Conservation (phyloP, 352 stramenopile genomes). For the Phytophthora europaea region DNA sequence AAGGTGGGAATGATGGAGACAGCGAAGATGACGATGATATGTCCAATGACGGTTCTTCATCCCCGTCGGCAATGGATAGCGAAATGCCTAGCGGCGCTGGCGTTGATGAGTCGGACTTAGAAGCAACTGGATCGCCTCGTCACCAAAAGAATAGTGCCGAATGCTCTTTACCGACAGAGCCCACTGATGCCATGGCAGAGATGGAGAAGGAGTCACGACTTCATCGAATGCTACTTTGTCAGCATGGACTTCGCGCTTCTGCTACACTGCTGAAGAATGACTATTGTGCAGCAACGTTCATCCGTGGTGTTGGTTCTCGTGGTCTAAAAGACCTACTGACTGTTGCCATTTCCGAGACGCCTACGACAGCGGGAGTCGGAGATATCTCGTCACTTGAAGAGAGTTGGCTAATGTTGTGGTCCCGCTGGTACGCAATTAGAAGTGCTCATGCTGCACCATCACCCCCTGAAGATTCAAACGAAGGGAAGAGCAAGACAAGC, state of each 20-base stretch:
- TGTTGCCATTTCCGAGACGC: slow-evolving; percentile 80
- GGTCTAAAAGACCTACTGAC: slow-evolving; percentile 75
- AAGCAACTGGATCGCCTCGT: slow-evolving; percentile 51
- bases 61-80: slow-evolving; percentile 80
- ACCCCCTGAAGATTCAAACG: slow-evolving; percentile 18
- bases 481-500: slow-evolving; percentile 41
- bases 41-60: slow-evolving; percentile 86
- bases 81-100: slow-evolving; percentile 59
- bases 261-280: slow-evolving; percentile 79
- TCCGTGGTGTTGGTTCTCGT: slow-evolving; percentile 58
- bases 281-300: slow-evolving; percentile 71
- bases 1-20: slow-evolving; percentile 54
- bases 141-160: slow-evolving; percentile 31
- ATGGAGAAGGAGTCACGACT: slow-evolving; percentile 85
- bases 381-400: slow-evolving; percentile 85
- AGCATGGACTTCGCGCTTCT: slow-evolving; percentile 79
- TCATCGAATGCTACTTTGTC: slow-evolving; percentile 79
- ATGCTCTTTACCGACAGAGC: slow-evolving; percentile 40
- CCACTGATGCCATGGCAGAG: slow-evolving; percentile 64
- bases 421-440: slow-evolving; percentile 75
- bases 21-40: slow-evolving; percentile 91
- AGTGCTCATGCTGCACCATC: slow-evolving; percentile 56
- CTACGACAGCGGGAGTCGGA: slow-evolving; percentile 67
- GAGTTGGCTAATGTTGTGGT: slow-evolving; percentile 84
- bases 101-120: slow-evolving; percentile 69